Evolutionary conservation across 148 eudicot species (phyloP).

Genomic region (Spergularia marina): DNA sequence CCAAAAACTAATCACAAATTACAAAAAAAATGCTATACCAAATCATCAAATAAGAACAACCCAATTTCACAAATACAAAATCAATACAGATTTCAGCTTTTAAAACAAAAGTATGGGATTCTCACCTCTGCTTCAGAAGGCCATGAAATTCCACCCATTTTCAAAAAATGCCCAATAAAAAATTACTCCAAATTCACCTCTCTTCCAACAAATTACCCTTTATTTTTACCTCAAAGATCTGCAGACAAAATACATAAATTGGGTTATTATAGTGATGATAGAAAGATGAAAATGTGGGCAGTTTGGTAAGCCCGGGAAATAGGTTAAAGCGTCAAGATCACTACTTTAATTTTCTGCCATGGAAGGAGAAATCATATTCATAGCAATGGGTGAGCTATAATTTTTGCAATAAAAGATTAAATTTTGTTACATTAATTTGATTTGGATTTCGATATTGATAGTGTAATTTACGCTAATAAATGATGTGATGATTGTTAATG

Average conservation of each 20-base stretch:
- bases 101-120: not conserved
- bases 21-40: not conserved
- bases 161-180: conserved; percentile 6
- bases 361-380: no score
- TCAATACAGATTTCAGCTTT: not conserved
- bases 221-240: conserved; percentile 9
- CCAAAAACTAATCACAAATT: no score
- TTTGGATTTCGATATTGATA: not conserved
- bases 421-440: not conserved
- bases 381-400: not conserved
- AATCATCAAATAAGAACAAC: not conserved
- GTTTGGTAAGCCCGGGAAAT: conserved; percentile 12
- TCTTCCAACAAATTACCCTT: not conserved
- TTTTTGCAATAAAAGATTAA: not conserved
- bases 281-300: not conserved
- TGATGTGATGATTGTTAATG: not conserved
- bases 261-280: not conserved
- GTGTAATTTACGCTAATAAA: not conserved
- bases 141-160: conserved; percentile 56
- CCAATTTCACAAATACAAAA: not conserved
- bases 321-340: conserved; percentile 21
- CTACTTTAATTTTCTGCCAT: not conserved
- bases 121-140: conserved; percentile 67
- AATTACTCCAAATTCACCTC: not conserved
- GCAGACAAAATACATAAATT: not conserved